Conservation (phyloP, 1,284 basidiomycete genomes). For the Ustilago hordei region DNA sequence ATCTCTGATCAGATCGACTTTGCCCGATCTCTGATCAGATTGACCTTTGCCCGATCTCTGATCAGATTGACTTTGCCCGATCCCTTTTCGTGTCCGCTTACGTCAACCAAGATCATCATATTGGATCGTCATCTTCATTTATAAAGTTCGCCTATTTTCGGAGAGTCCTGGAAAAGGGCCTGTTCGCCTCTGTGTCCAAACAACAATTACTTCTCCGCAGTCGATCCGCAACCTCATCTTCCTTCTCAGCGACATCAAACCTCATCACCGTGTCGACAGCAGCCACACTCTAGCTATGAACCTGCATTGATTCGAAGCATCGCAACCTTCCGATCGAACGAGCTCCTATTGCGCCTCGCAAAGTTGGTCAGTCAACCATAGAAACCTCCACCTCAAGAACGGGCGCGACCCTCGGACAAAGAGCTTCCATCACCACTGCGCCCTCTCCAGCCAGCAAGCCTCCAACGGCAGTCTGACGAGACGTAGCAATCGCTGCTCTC, state of each 20-base stretch:
- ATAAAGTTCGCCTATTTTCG: conserved; percentile 4
- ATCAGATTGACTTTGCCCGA: too few relatives aligned
- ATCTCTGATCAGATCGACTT: too few relatives aligned
- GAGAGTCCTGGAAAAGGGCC: conserved; percentile 3
- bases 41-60: too few relatives aligned
- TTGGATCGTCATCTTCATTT: too few relatives aligned
- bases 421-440: not conserved
- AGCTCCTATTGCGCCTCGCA: not conserved
- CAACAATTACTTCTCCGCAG: not conserved
- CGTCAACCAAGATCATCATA: too few relatives aligned
- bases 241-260: conserved; percentile 13
- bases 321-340: not conserved
- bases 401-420: conserved; percentile 25
- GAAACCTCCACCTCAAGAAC: conserved; percentile 19
- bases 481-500: too few relatives aligned
- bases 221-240: conserved; percentile 6
- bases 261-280: not conserved
- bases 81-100: too few relatives aligned
- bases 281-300: not conserved
- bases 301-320: not conserved
- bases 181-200: conserved; percentile 7
- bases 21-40: too few relatives aligned
- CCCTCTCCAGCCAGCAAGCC: not conserved
- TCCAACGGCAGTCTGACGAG: not conserved
- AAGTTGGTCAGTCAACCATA: not conserved